Evolutionary conservation across 495 filamentous ascomycete genomes (phyloP), one percentile per base, ranked within the genome.

Genomic region (Lichenothelia convexa): DNA sequence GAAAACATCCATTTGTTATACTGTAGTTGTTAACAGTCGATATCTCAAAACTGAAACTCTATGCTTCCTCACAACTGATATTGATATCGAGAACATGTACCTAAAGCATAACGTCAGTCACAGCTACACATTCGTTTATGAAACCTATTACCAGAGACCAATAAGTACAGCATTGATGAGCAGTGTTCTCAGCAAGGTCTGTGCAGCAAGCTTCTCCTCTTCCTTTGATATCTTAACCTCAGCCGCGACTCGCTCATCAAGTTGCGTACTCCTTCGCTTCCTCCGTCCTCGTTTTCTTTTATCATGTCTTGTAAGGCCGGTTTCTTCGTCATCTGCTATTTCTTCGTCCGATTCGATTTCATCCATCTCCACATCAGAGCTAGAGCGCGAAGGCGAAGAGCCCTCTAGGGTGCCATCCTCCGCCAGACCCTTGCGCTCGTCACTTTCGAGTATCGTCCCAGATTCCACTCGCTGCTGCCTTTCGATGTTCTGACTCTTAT

Each of bases 1-100:
- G 80, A 77, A 57, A 99, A 99, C 91, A 99, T 99, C 91, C 91
- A 95, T 65, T 93, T 95, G 64, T 99, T 99, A 60, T 99, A 99
- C 83, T 91, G 45, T 18, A 21, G 19, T 29, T 3, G 24, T n/a
- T n/a, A n/a, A n/a, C n/a, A n/a, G n/a, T n/a, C n/a, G n/a, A 5
- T 33, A 39, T 9, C 38, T 9, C 22, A 13, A 19, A 43, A 2
- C 33, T 13, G 23, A 33, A 23, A 24, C 20, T 12, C 31, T 33
- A 11, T 33, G 31, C 16, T 18, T 34, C 63, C 81, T 66, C 68
- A 92, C 84, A 37, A 97, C 73, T 20, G 91, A 95, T 48, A 95
- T 93, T 11, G 80, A 80, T 24, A 95, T 69, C 13, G 85, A 93
- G 57, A 95, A 94, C 20, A 82, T 61, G 58, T 63, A 63, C 54